phyloP scores from a whole-genome alignment of 1,284 basidiomycete genomes.

The Xanthoconium separans region DNA sequence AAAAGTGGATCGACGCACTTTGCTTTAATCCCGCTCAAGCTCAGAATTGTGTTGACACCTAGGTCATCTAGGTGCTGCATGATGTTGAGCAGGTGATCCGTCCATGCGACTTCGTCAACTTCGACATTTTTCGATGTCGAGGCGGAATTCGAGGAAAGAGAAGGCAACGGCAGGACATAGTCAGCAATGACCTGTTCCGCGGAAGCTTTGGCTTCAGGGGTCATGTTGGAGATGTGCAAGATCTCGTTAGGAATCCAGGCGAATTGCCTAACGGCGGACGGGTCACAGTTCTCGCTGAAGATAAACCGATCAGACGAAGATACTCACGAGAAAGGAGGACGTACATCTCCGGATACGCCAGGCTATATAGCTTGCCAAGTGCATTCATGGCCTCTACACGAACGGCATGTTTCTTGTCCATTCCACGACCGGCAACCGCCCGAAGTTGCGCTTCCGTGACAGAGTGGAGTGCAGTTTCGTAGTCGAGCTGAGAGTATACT shows the following conservation, averaged over 20 bases:
- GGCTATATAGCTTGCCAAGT: conserved; percentile 76
- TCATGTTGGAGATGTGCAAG: conserved; percentile 51
- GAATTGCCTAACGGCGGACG: conserved; percentile 76
- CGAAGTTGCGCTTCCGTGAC: conserved; percentile 67
- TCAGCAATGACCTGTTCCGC: conserved; percentile 70
- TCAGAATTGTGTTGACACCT: conserved; percentile 56
- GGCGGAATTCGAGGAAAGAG: conserved; percentile 34
- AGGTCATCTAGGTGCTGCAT: conserved; percentile 73
- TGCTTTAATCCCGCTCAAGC: conserved; percentile 60
- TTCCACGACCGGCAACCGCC: conserved; percentile 67
- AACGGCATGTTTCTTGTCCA: conserved; percentile 88
- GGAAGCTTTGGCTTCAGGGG: conserved; percentile 56
- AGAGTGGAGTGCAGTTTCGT: conserved; percentile 86
- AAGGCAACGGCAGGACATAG: conserved; percentile 81
- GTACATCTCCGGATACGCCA: conserved; percentile 89
- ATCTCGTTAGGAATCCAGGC: conserved; percentile 91
- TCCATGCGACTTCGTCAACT: conserved; percentile 81
- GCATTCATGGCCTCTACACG: conserved; percentile 80
- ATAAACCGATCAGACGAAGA: neutral
- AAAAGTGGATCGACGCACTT: conserved; percentile 37
- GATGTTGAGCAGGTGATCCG: conserved; percentile 76
- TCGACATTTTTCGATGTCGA: conserved; percentile 56
- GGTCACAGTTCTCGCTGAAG: conserved; percentile 78
- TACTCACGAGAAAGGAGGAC: conserved; percentile 27
- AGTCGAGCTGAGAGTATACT: conserved; percentile 83